These are phyloP conservation scores for Pseudocercospora cruenta DNA, from an alignment of 2,329 filamentous ascomycete genomes.

Conservation along the genomic window DNA sequence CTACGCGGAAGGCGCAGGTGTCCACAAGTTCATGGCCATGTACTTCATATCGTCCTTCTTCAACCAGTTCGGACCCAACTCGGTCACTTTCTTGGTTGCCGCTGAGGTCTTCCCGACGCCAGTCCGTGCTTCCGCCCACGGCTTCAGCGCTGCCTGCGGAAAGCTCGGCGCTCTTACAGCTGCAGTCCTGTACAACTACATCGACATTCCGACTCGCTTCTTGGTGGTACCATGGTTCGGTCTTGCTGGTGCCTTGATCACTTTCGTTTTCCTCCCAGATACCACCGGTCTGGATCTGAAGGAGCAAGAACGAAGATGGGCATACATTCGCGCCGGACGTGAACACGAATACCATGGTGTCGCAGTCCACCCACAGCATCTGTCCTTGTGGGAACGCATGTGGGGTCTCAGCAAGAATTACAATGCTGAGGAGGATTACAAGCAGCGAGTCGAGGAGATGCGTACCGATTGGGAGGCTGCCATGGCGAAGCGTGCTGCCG, in stretches of 20 bases:
- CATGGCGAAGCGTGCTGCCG: conserved; percentile 56
- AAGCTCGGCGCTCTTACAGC: conserved; percentile 87
- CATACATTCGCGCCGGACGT: conserved; percentile 77
- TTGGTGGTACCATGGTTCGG: conserved; percentile 96
- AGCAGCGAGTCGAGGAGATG: conserved; percentile 80
- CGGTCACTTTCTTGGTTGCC: conserved; percentile 92
- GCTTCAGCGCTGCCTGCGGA: conserved; percentile 87
- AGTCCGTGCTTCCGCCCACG: conserved; percentile 89
- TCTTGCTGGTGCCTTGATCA: conserved; percentile 81
- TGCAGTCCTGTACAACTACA: conserved; percentile 93
- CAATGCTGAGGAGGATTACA: conserved; percentile 79
- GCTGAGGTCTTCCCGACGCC: conserved; percentile 96
- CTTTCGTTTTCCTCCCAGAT: conserved; percentile 86
- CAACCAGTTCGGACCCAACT: conserved; percentile 98
- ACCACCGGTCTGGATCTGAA: conserved; percentile 95
- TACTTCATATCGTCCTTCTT: conserved; percentile 98
- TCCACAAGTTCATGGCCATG: conserved; percentile 95
- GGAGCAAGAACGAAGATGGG: conserved; percentile 94
- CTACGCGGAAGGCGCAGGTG: conserved; percentile 71
- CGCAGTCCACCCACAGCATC: conserved; percentile 84
- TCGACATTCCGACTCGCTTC: conserved; percentile 81
- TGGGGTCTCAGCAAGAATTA: conserved; percentile 80
- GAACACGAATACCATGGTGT: conserved; percentile 88
- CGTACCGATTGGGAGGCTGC: conserved; percentile 59
- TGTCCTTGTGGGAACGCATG: conserved; percentile 85